phyloP scores from a whole-genome alignment of 305 asterid species.

The Fraxinus albicans region DNA sequence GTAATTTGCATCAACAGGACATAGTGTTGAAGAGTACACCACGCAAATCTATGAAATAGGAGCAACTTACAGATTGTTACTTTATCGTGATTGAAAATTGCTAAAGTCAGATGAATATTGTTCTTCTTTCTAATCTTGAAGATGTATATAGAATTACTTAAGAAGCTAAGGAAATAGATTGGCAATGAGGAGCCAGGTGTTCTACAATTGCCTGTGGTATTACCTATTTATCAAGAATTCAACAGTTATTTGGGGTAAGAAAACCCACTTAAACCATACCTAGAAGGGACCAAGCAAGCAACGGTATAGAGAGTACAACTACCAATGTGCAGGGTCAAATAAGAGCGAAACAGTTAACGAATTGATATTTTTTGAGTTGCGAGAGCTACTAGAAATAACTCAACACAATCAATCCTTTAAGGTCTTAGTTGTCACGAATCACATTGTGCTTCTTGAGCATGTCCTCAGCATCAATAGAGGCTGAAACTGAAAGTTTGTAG shows the following conservation, averaged over 20 bases:
- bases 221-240: neutral
- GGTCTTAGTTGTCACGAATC: neutral
- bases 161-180: neutral
- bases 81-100: neutral
- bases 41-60: neutral
- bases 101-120: neutral
- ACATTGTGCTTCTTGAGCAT: neutral
- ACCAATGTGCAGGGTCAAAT: neutral
- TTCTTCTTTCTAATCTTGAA: neutral
- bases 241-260: neutral
- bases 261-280: neutral
- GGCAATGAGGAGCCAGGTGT: neutral
- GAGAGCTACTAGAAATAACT: neutral
- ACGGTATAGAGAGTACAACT: neutral
- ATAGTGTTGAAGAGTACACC: neutral
- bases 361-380: neutral
- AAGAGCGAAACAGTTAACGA: neutral
- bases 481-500: neutral
- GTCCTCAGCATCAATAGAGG: neutral
- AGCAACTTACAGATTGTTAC: neutral
- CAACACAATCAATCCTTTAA: neutral
- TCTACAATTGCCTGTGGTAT: neutral
- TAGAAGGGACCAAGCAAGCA: neutral
- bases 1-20: neutral
- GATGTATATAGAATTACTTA: neutral